A percentile compares a stretch with the other conserved stretches of the same genome.
phyloP scores from a whole-genome alignment of 257 asterid species.

The Nicotiana obtusifolia region DNA sequence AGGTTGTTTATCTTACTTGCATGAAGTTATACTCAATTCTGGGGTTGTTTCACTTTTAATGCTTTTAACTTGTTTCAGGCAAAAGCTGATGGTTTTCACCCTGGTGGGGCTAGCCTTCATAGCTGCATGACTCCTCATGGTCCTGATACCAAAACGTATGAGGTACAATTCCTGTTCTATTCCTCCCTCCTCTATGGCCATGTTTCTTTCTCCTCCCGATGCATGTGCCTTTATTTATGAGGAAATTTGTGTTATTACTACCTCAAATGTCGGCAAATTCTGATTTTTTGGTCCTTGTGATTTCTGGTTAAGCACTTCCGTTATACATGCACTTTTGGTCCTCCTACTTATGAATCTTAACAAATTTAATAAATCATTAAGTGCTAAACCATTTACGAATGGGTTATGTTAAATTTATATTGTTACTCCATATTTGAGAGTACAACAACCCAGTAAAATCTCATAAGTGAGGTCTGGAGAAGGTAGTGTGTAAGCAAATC shows the following conservation, averaged over 20 bases:
- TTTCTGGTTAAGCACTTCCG: background rate
- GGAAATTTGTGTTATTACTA: background rate
- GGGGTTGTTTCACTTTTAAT: conserved; percentile 1
- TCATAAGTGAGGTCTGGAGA: no score
- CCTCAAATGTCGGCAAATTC: background rate
- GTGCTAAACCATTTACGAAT: background rate
- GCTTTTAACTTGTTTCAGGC: conserved; percentile 51
- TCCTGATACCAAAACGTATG: conserved; percentile 89
- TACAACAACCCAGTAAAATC: no score
- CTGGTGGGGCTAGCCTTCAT: conserved; percentile 99
- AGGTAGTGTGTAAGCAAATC: no score
- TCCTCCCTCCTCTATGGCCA: background rate
- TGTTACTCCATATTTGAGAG: background rate
- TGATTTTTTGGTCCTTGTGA: background rate
- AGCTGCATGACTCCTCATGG: conserved; percentile 99
- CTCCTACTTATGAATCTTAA: background rate
- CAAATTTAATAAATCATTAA: background rate
- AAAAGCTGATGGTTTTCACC: conserved; percentile 92
- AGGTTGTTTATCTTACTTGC: conserved; percentile 38
- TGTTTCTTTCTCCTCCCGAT: background rate
- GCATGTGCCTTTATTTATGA: background rate
- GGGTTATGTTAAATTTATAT: background rate
- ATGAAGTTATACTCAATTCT: background rate
- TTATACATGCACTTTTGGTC: background rate
- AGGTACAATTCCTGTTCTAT: conserved; percentile 40